Evolutionary conservation across 73 alveolate genomes (phyloP), one percentile per base, ranked within the genome.

Genomic region (Uronychia setigera): DNA sequence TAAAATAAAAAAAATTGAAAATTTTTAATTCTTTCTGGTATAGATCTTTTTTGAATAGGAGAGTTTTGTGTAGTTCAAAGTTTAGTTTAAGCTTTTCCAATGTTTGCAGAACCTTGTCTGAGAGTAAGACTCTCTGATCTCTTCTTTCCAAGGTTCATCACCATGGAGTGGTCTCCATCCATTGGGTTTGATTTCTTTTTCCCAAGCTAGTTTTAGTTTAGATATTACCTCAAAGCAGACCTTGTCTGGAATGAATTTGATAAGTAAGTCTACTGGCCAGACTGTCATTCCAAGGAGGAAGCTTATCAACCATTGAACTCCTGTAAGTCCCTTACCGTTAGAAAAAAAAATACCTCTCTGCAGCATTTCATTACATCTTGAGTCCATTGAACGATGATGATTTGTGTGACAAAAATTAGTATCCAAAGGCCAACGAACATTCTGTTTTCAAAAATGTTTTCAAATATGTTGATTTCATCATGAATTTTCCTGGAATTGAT

Each of bases 401-500:
- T 1, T 13, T 67, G 31, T 9, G 28, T 29, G 31, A n/a, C 31
- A 67, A 32, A 29, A 13, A 67, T 67, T 13, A n/a, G 13, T 26
- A 67, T n/a, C 79, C 79, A 67, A 67, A 67, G 19, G 31, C 19
- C 77, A 13, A 85, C 31, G 82, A 87, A 91, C 83, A 81, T 35
- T 88, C 97, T 88, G 89, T 95, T 95, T 82, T 88, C 78, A 81
- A 88, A 81, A 76, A 96, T 81, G 75, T 92, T 95, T 9, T 81
- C 94, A 82, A 96, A 96, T 0, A 96, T 93, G 89, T 94, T 88
- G 85, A 34, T 87, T 74, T 95, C 86, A 46, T 81, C 92, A 58
- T 89, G 91, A 31, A 96, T 85, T 85, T 94, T 91, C 74, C 99
- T 89, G 74, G 96, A 94, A 83, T 92, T 94, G 80, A 96, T 94